A percentile compares a stretch with the other conserved stretches of the same genome.
phyloP scores from a whole-genome alignment of 2,329 filamentous ascomycete genomes.

The Macrophomina phaseolina region DNA sequence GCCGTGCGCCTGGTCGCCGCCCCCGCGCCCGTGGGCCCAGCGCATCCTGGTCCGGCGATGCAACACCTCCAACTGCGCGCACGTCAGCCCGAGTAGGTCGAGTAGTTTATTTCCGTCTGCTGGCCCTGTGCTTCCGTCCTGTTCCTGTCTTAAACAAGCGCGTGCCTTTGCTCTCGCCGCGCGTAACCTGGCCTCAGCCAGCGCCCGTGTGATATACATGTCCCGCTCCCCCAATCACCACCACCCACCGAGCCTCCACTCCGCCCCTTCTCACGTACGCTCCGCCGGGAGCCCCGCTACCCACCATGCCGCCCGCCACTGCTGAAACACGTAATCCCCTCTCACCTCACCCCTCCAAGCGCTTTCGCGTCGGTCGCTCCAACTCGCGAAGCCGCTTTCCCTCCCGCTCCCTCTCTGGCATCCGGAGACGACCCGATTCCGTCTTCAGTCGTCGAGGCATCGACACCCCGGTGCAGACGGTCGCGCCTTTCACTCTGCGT shows the following conservation, averaged over 20 bases:
- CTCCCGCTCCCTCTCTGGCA: not conserved
- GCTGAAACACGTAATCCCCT: not conserved
- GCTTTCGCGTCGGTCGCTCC: not conserved
- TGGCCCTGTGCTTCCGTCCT: not conserved
- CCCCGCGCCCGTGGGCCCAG: conserved; percentile 1
- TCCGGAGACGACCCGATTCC: conserved; percentile 31
- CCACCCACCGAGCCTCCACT: not conserved
- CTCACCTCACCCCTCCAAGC: conserved; percentile 3
- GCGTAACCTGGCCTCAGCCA: conserved; percentile 18
- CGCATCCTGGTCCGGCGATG: not conserved
- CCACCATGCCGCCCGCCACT: not conserved
- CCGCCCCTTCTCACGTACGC: conserved; percentile 11
- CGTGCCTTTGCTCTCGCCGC: conserved; percentile 1
- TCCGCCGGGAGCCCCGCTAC: not conserved
- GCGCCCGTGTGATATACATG: conserved; percentile 10
- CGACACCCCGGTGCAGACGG: conserved; percentile 31
- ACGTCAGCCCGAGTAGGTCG: conserved; percentile 15
- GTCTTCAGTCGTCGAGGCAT: conserved; percentile 45
- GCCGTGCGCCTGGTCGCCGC: conserved; percentile 17
- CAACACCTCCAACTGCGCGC: conserved; percentile 15
- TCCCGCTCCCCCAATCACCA: not conserved
- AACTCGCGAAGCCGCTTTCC: not conserved
- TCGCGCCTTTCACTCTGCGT: not conserved
- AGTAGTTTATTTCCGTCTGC: conserved; percentile 14
- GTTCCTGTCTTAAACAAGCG: conserved; percentile 13